These are phyloP conservation scores for Penicillium paradoxum DNA, from an alignment of 495 filamentous ascomycete genomes.

Conservation along the genomic window DNA sequence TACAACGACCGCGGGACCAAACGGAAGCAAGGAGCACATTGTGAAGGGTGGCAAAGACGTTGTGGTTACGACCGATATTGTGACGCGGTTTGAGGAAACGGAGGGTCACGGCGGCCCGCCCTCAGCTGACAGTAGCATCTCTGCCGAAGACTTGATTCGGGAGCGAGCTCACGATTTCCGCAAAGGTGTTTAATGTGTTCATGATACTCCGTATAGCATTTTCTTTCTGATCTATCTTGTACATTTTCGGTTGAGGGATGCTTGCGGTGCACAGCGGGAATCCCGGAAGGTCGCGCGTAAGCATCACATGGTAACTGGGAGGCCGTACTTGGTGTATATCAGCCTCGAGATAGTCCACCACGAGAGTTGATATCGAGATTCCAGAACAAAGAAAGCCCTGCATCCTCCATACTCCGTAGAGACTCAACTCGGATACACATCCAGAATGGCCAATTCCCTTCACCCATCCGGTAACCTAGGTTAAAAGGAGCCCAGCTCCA, in stretches of 20 bases:
- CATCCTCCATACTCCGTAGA: too few relatives aligned
- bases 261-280: not conserved
- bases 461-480: not conserved
- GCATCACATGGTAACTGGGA: not conserved
- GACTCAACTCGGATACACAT: too few relatives aligned
- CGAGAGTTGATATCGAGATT: too few relatives aligned
- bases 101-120: not conserved
- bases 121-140: not conserved
- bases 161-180: not conserved
- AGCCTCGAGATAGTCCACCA: too few relatives aligned
- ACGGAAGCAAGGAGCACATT: conserved; percentile 6
- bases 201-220: not conserved
- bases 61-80: conserved; percentile 1
- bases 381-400: too few relatives aligned
- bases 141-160: not conserved
- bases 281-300: not conserved
- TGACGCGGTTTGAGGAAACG: conserved; percentile 2
- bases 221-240: not conserved
- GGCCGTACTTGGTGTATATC: too few relatives aligned
- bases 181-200: not conserved
- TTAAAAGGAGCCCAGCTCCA: not conserved
- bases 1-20: not conserved
- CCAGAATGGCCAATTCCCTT: not conserved
- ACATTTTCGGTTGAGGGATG: not conserved
- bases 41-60: not conserved